Conservation (phyloP, 2,329 filamentous ascomycete genomes). For the Rutstroemia sydowiana region DNA sequence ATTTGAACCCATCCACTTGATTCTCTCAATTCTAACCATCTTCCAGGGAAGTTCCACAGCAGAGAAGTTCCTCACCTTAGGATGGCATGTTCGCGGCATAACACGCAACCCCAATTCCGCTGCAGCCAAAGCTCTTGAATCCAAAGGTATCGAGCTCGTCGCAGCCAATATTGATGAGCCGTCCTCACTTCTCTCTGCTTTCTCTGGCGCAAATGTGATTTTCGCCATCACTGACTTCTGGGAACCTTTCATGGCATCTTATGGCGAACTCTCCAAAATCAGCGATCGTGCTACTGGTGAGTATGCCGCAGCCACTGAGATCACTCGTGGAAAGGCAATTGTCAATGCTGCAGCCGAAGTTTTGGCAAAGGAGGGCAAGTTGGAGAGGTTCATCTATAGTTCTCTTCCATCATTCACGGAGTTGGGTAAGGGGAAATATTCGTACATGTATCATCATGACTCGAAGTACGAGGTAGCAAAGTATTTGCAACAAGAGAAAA, state of each 20-base stretch:
- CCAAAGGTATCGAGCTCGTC: slow-evolving; percentile 38
- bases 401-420: slow-evolving; percentile 27
- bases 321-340: slow-evolving; percentile 29
- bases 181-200: slow-evolving; percentile 23
- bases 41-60: slow-evolving; percentile 41
- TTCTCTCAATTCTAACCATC: background rate
- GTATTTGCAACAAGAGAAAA: slow-evolving; percentile 23
- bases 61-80: slow-evolving; percentile 36
- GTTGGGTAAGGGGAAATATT: slow-evolving; percentile 33
- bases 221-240: slow-evolving; percentile 35
- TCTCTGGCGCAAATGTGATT: slow-evolving; percentile 32
- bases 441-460: slow-evolving; percentile 33
- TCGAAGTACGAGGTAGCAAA: slow-evolving; percentile 28
- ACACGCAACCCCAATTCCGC: slow-evolving; percentile 39
- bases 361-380: slow-evolving; percentile 20
- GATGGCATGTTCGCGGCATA: slow-evolving; percentile 40
- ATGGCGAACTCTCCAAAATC: slow-evolving; percentile 11
- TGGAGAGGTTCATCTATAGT: slow-evolving; percentile 20
- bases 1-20: background rate
- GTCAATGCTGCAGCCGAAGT: slow-evolving; percentile 27
- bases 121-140: slow-evolving; percentile 33
- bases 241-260: slow-evolving; percentile 16
- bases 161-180: slow-evolving; percentile 19
- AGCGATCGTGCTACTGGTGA: slow-evolving; percentile 18
- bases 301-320: slow-evolving; percentile 21